Conservation (phyloP, 768 basidiomycete genomes). For the Phaffia tasmanica region DNA sequence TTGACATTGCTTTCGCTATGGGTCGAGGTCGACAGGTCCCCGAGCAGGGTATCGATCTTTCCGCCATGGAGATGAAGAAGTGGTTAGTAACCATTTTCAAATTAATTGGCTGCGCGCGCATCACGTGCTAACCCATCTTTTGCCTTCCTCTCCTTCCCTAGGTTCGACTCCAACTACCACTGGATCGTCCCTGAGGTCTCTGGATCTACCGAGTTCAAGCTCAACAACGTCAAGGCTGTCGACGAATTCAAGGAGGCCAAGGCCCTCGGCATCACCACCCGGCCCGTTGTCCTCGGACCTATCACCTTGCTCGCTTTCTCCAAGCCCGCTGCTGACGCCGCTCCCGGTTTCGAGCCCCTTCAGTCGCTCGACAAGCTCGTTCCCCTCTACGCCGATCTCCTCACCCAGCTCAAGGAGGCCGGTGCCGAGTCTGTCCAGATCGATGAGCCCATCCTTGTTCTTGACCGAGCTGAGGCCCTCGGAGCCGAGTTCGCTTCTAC, state of each 20-base stretch:
- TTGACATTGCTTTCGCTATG: constrained; percentile 98
- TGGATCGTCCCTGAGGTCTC: constrained; percentile 95
- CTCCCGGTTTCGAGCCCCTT: constrained; percentile 76
- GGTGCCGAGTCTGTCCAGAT: constrained; percentile 92
- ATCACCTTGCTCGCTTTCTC: constrained; percentile 89
- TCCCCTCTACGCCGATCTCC: constrained; percentile 80
- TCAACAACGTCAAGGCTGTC: constrained; percentile 89
- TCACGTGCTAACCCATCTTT: background rate
- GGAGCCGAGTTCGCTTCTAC: constrained; percentile 68
- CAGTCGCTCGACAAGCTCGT: constrained; percentile 78
- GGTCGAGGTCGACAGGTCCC: constrained; percentile 85
- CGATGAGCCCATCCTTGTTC: constrained; percentile 91
- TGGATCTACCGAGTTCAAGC: constrained; percentile 79
- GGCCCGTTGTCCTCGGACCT: constrained; percentile 91
- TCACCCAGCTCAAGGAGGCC: constrained; percentile 78
- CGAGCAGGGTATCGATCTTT: constrained; percentile 81
- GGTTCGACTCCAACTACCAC: constrained; percentile 99
- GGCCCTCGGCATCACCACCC: constrained; percentile 73
- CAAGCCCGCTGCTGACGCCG: constrained; percentile 76
- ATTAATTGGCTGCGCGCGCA: background rate
- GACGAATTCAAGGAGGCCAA: constrained; percentile 92
- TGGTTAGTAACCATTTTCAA: constrained; percentile 52
- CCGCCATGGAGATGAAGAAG: constrained; percentile 98
- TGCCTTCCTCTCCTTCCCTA: constrained; percentile 34
- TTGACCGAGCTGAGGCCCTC: constrained; percentile 65